These are phyloP conservation scores for Saussurea involucrata DNA, from an alignment of 129 eudicot species.

Conservation along the genomic window DNA sequence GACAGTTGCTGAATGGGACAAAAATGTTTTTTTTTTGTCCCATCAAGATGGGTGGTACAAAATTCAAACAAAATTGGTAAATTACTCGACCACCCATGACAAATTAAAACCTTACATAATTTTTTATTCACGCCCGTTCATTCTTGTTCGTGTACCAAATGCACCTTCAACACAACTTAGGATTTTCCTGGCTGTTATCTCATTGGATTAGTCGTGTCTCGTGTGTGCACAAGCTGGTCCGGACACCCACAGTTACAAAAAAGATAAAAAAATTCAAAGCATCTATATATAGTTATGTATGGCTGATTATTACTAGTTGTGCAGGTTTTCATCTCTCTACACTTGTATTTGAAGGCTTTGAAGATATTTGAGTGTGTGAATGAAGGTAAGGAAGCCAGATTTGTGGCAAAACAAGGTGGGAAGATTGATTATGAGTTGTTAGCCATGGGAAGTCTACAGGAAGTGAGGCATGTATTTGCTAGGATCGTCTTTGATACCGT, in stretches of 20 bases:
- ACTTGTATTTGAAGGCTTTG: constrained; percentile 49
- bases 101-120: no score
- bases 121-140: no score
- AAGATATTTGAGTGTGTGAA: constrained; percentile 75
- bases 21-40: no score
- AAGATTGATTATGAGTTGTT: constrained; percentile 63
- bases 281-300: not conserved
- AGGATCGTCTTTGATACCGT: constrained; percentile 84
- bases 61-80: no score
- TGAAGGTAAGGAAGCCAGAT: constrained; percentile 45
- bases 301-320: constrained; percentile 7
- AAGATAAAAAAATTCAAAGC: no score
- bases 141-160: no score
- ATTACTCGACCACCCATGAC: no score
- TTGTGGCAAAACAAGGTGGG: constrained; percentile 67
- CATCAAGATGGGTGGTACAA: no score
- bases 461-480: constrained; percentile 83
- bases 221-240: not conserved
- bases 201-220: no score
- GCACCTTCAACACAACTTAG: no score
- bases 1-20: no score
- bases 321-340: constrained; percentile 71
- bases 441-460: constrained; percentile 61
- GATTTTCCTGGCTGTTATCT: no score
- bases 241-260: not conserved